Evolutionary conservation across 495 filamentous ascomycete species (phyloP), one percentile per base, ranked within the genome.

Genomic region (Neurospora pannonica): DNA sequence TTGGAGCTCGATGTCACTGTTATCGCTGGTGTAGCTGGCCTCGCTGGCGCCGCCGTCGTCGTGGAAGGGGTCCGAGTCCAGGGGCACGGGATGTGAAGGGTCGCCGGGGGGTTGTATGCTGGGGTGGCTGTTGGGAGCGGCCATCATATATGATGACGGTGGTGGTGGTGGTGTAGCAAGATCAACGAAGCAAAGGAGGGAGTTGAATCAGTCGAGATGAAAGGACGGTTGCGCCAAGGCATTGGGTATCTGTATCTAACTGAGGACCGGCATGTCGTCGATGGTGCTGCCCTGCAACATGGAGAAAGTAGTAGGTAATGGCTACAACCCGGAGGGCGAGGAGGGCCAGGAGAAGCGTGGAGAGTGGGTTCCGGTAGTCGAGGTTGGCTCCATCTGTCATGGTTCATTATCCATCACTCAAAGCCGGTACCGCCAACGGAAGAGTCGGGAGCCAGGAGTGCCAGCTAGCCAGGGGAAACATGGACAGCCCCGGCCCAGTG

Each of bases 1-100:
- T 73, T 76, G 74, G 42, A 76, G 75, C 11, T 74, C 73, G 37
- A 74, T 69, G 71, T 76, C 78, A 62, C 74, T 74, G 74, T 77
- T 62, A 11, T 62, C 54, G 17, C 24, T 62, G 54, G 54, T 62
- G 24, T 62, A 62, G 54, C 54, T 62, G 8, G 54, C 54, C 54
- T 62, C 54, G 24, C 54, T 62, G 54, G 54, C 54, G 24, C 54
- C 24, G 24, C 54, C 54, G 54, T 62, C 54, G 48, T 60, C 48
- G 48, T 60, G 48, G 48, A 62, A 62, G 13, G 24, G 54, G 54
- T 62, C 24, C 11, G 54, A 62, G 24, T 28, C 54, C 54, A 62
- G 13, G 24, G 54, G 54, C 4, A 17, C 54, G 24, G 11, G 54
- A 62, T 28, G 54, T 31, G 54, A 62, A 62, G 54, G 54, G 2